A percentile compares a stretch with the other conserved stretches of the same genome.
These are phyloP conservation scores for Colletotrichum chrysophilum DNA, from an alignment of 2,329 filamentous ascomycete species.

Conservation along the genomic window DNA sequence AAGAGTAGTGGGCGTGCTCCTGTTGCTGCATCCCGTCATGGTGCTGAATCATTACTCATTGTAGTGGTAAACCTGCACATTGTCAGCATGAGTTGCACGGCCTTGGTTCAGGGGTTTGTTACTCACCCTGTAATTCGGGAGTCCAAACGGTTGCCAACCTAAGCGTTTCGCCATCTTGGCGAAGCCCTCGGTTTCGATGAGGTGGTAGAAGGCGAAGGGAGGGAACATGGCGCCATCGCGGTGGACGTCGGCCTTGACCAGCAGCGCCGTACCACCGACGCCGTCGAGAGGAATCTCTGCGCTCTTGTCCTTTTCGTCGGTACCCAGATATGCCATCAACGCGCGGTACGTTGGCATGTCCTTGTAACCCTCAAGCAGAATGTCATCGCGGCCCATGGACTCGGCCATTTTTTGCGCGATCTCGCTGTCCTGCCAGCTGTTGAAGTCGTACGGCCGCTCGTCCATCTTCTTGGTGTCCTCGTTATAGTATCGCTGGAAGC, in stretches of 20 bases:
- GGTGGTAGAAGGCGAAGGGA: slow-evolving; percentile 91
- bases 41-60: slow-evolving; percentile 67
- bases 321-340: slow-evolving; percentile 85
- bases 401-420: slow-evolving; percentile 76
- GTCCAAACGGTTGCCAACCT: slow-evolving; percentile 84
- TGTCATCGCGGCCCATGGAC: slow-evolving; percentile 88
- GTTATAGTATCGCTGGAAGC: slow-evolving; percentile 86
- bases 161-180: slow-evolving; percentile 94
- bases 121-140: slow-evolving; percentile 95
- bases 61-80: slow-evolving; percentile 80
- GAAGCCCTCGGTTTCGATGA: slow-evolving; percentile 98
- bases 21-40: not conserved
- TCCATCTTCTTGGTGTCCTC: slow-evolving; percentile 70
- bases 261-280: slow-evolving; percentile 87
- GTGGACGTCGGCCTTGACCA: slow-evolving; percentile 97
- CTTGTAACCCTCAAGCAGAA: slow-evolving; percentile 89
- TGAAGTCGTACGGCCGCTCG: slow-evolving; percentile 92
- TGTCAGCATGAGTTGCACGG: not conserved
- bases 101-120: not conserved
- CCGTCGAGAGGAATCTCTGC: slow-evolving; percentile 82
- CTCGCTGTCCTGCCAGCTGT: slow-evolving; percentile 93
- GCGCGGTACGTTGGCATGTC: slow-evolving; percentile 92
- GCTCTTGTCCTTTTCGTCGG: slow-evolving; percentile 59
- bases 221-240: slow-evolving; percentile 99
- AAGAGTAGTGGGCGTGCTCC: not conserved